Evolutionary conservation across 352 stramenopile genomes (phyloP).

Genomic region (Globisporangium abappressorium): DNA sequence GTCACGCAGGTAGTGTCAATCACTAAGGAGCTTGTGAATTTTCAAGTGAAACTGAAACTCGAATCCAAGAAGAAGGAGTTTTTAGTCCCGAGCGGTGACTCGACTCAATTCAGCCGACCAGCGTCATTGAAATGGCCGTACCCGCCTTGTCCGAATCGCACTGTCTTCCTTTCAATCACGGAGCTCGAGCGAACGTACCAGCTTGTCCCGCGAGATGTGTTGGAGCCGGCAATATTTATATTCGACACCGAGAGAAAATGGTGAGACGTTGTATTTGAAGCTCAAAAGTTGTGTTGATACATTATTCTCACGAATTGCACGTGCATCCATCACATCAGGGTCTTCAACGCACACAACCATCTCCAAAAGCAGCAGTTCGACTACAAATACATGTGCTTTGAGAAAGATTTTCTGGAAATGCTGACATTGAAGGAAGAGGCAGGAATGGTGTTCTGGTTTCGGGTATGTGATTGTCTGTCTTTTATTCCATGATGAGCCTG

Average conservation of each 20-base stretch:
- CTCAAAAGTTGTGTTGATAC: background rate
- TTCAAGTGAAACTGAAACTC: constrained; percentile 19
- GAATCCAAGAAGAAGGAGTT: constrained; percentile 16
- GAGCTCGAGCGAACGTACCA: constrained; percentile 63
- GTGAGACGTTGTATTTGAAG: constrained; percentile 18
- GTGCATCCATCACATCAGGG: constrained; percentile 23
- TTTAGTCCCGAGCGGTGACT: background rate
- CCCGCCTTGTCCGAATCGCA: constrained; percentile 47
- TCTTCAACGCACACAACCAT: constrained; percentile 66
- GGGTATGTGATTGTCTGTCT: constrained; percentile 27
- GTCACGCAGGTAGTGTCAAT: constrained; percentile 44
- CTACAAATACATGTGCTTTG: constrained; percentile 75
- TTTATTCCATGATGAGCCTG: background rate
- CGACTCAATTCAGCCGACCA: constrained; percentile 26
- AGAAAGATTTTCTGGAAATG: constrained; percentile 73
- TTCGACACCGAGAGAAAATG: constrained; percentile 72
- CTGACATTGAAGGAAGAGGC: constrained; percentile 72
- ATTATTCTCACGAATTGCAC: background rate
- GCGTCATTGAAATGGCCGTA: constrained; percentile 58
- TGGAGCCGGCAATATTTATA: constrained; percentile 57
- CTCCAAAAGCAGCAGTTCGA: constrained; percentile 71
- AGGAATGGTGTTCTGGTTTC: constrained; percentile 73
- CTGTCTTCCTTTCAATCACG: constrained; percentile 71
- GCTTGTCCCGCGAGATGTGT: constrained; percentile 56
- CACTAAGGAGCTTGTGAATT: constrained; percentile 43